These are phyloP conservation scores for Epichloe hybrida DNA, from an alignment of 2,329 filamentous ascomycete species.

Conservation along the genomic window DNA sequence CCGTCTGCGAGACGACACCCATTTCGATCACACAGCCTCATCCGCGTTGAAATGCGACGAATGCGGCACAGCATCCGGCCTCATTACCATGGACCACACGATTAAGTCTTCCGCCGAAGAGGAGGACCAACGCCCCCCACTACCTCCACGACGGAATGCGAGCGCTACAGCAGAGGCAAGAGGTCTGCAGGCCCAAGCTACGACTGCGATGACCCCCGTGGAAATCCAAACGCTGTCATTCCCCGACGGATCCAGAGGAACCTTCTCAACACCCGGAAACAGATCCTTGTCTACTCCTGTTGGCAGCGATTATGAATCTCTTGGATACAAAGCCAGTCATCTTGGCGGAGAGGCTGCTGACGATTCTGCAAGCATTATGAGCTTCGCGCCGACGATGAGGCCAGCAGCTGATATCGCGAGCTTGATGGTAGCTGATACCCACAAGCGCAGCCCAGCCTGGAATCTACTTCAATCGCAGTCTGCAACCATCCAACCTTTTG, in stretches of 20 bases:
- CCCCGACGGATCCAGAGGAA: conserved; percentile 54
- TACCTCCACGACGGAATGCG: conserved; percentile 37
- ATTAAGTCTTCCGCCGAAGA: conserved; percentile 12
- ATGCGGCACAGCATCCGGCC: conserved; percentile 3
- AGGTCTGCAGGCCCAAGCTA: conserved; percentile 50
- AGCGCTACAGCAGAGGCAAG: conserved; percentile 23
- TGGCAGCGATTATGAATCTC: conserved; percentile 28
- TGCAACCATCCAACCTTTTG: conserved; percentile 46
- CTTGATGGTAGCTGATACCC: conserved; percentile 59
- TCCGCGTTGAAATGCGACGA: conserved; percentile 16
- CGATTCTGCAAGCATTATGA: conserved; percentile 53
- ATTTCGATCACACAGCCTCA: neutral
- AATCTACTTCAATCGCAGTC: conserved; percentile 51
- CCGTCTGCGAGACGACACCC: neutral
- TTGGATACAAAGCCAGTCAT: conserved; percentile 17
- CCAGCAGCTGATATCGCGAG: conserved; percentile 65
- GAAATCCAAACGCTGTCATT: conserved; percentile 68
- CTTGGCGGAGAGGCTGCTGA: conserved; percentile 34
- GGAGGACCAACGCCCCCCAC: conserved; percentile 38
- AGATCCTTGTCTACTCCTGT: conserved; percentile 24
- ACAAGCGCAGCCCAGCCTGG: conserved; percentile 55
- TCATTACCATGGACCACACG: conserved; percentile 17
- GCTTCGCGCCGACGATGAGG: conserved; percentile 49
- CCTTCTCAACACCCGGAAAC: conserved; percentile 34
- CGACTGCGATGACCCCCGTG: conserved; percentile 68